Percentiles rank a stretch among this genome's conserved stretches.
Evolutionary conservation across 345 rosid genomes (phyloP).

Genomic region (Rhizophora mangle): DNA sequence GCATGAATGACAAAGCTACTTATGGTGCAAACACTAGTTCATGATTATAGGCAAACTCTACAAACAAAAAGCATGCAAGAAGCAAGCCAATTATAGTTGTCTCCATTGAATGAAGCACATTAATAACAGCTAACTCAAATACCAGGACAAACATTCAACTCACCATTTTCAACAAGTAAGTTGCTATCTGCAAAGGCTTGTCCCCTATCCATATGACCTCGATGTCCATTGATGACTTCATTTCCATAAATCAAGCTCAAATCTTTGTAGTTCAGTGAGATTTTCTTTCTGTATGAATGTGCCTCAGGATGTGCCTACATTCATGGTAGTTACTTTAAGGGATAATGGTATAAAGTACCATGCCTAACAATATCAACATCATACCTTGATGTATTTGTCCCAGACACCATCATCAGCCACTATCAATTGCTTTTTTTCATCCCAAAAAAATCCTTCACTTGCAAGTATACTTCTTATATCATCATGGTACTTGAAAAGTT

Average conservation of each 20-base stretch:
- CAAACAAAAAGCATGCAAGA: neutral
- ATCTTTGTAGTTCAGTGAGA: conserved; percentile 40
- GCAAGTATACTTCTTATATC: conserved; percentile 34
- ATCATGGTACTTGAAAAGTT: conserved; percentile 34
- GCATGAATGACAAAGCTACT: conserved; percentile 12
- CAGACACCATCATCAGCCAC: conserved; percentile 42
- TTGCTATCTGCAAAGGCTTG: conserved; percentile 20
- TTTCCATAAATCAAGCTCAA: conserved; percentile 37
- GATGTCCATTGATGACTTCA: conserved; percentile 23
- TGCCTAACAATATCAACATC: conserved; percentile 1
- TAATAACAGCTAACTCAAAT: neutral
- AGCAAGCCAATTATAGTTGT: neutral
- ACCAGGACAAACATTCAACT: conserved; percentile 10
- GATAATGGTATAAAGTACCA: conserved; percentile 10
- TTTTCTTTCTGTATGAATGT: conserved; percentile 32
- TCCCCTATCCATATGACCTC: conserved; percentile 12
- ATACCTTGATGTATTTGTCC: conserved; percentile 42
- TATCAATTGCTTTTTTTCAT: conserved; percentile 35
- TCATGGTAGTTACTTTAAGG: conserved; percentile 5
- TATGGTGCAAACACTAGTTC: neutral
- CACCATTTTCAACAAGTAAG: conserved; percentile 20
- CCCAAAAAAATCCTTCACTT: conserved; percentile 48
- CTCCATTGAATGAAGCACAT: neutral
- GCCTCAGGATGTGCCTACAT: conserved; percentile 42
- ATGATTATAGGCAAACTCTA: neutral